Evolutionary conservation across 2,329 filamentous ascomycete genomes (phyloP).

Genomic region (Aspergillus sergii): DNA sequence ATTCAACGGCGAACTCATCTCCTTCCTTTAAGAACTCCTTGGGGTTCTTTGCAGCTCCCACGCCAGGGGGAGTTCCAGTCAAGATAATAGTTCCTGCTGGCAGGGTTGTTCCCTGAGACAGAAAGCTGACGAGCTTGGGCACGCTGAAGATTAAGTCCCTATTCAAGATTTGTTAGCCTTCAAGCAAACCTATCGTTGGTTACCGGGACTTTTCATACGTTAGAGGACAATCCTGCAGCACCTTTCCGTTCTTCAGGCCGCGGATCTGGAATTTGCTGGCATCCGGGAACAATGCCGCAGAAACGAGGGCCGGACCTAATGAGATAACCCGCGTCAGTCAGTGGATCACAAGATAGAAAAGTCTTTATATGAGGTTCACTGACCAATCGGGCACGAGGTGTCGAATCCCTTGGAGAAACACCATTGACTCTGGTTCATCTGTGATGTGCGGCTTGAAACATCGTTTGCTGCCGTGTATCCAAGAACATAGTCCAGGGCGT

Average conservation of each 20-base stretch:
- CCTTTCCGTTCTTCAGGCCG: slow-evolving; percentile 52
- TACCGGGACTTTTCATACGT: slow-evolving; percentile 36
- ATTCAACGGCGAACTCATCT: slow-evolving; percentile 53
- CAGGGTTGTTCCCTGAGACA: slow-evolving; percentile 47
- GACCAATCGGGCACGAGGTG: slow-evolving; percentile 56
- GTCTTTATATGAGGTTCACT: background rate
- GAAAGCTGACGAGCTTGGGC: slow-evolving; percentile 44
- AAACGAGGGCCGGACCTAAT: slow-evolving; percentile 55
- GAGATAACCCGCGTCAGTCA: background rate
- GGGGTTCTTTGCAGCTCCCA: slow-evolving; percentile 43
- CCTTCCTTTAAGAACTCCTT: slow-evolving; percentile 49
- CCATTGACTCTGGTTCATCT: slow-evolving; percentile 59
- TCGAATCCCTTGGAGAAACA: slow-evolving; percentile 64
- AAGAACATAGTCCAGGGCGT: slow-evolving; percentile 62
- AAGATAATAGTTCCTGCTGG: slow-evolving; percentile 47
- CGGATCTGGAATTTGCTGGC: slow-evolving; percentile 36
- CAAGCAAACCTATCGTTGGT: background rate
- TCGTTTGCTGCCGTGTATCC: slow-evolving; percentile 68
- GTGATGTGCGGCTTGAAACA: slow-evolving; percentile 61
- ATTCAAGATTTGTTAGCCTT: slow-evolving; percentile 14
- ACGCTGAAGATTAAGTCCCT: slow-evolving; percentile 60
- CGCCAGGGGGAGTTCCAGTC: slow-evolving; percentile 48
- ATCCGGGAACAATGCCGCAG: slow-evolving; percentile 35
- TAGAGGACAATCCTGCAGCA: slow-evolving; percentile 53
- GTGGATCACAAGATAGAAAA: background rate